Conservation (phyloP, 129 eudicot species). For the Flaveria ramosissima region DNA sequence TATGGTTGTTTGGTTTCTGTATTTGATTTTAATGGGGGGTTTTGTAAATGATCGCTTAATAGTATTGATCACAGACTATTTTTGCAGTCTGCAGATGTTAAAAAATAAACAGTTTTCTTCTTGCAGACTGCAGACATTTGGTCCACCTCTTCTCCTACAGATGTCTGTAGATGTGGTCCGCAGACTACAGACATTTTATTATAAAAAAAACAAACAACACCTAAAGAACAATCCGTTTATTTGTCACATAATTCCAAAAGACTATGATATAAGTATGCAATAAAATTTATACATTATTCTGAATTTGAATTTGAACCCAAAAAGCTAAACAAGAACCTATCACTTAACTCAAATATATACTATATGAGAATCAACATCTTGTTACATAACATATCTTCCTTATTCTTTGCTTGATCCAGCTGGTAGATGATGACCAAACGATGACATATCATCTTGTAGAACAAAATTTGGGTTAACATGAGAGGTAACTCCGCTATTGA, state of each 20-base stretch:
- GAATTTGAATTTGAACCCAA: not conserved
- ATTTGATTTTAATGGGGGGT: too few species aligned
- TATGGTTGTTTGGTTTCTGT: too few species aligned
- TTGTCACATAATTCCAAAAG: conserved; percentile 18
- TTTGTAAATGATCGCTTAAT: too few species aligned
- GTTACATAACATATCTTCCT: conserved; percentile 14
- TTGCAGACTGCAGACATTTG: too few species aligned
- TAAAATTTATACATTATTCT: conserved; percentile 25
- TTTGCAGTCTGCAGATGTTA: too few species aligned
- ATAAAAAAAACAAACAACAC: too few species aligned
- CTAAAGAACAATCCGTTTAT: not conserved
- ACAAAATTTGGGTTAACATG: conserved; percentile 58
- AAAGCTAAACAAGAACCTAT: not conserved
- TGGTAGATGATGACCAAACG: conserved; percentile 55
- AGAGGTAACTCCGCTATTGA: conserved; percentile 50
- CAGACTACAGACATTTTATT: too few species aligned
- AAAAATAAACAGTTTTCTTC: too few species aligned
- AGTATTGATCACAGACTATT: too few species aligned
- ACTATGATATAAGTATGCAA: not conserved
- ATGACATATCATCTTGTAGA: conserved; percentile 58
- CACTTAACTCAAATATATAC: conserved; percentile 20
- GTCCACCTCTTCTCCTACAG: too few species aligned
- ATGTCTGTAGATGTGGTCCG: too few species aligned
- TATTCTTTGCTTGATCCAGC: conserved; percentile 56
- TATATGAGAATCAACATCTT: conserved; percentile 23